A percentile compares a stretch with the other conserved stretches of the same genome.
These are phyloP conservation scores for Lactarius hatsudake DNA, from an alignment of 768 basidiomycete genomes.

Conservation along the genomic window DNA sequence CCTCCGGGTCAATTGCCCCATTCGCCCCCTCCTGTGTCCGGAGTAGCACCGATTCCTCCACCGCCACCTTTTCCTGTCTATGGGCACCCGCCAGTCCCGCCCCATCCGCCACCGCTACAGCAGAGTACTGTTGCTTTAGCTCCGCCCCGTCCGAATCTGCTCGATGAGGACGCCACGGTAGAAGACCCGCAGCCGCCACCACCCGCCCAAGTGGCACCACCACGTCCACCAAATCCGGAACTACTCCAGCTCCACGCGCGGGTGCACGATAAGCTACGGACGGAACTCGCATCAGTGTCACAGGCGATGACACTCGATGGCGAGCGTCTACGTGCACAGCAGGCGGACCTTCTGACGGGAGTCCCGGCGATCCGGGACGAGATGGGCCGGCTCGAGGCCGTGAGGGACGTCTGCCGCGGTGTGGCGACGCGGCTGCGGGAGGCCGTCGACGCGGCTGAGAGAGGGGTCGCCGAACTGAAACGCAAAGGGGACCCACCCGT, in stretches of 20 bases:
- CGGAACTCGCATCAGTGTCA: slow-evolving; percentile 69
- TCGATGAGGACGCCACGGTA: slow-evolving; percentile 54
- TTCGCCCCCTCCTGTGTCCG: slow-evolving; percentile 4
- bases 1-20: slow-evolving; percentile 33
- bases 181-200: slow-evolving; percentile 33
- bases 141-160: slow-evolving; percentile 49
- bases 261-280: slow-evolving; percentile 70
- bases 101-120: slow-evolving; percentile 16
- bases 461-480: slow-evolving; percentile 72
- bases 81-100: slow-evolving; percentile 24
- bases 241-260: slow-evolving; percentile 74
- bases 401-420: slow-evolving; percentile 82
- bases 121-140: slow-evolving; percentile 20
- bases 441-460: slow-evolving; percentile 65
- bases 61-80: slow-evolving; percentile 16
- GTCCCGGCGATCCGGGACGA: slow-evolving; percentile 95
- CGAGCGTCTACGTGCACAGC: slow-evolving; percentile 76
- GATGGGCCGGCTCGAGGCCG: slow-evolving; percentile 91
- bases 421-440: slow-evolving; percentile 66
- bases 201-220: slow-evolving; percentile 47
- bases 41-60: slow-evolving; percentile 9
- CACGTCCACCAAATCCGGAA: slow-evolving; percentile 87
- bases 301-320: slow-evolving; percentile 61
- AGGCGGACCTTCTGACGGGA: slow-evolving; percentile 81
- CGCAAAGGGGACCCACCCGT: slow-evolving; percentile 88